A percentile compares a stretch with the other conserved stretches of the same genome.
Evolutionary conservation across 345 rosid genomes (phyloP).

Genomic region (Pseudoturritis turrita): DNA sequence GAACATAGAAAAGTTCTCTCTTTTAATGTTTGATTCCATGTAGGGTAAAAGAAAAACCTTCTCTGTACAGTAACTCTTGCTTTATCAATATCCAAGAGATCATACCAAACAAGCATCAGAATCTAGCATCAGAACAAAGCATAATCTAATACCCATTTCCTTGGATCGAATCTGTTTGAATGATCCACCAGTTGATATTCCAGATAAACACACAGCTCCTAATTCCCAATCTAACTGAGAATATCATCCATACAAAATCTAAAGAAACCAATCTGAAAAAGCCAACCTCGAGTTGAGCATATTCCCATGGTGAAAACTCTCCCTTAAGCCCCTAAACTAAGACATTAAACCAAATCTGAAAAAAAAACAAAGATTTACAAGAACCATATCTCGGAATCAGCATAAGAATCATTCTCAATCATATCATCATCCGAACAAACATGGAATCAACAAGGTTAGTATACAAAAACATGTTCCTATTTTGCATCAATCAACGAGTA

Average conservation of each 20-base stretch:
- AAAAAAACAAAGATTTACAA: conserved; percentile 13
- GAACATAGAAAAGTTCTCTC: background rate
- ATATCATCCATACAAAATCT: background rate
- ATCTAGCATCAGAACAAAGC: background rate
- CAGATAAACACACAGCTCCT: background rate
- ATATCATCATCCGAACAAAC: background rate
- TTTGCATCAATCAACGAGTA: conserved; percentile 29
- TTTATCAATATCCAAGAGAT: conserved; percentile 3
- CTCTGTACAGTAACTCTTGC: conserved; percentile 7
- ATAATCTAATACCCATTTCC: conserved; percentile 20
- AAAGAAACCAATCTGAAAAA: too few species aligned
- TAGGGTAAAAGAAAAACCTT: background rate
- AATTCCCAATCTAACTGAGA: background rate
- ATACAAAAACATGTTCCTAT: background rate
- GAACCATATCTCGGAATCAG: background rate
- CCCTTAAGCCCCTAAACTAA: background rate
- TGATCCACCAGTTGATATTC: conserved; percentile 18
- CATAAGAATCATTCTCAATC: conserved; percentile 15
- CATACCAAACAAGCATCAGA: conserved; percentile 24
- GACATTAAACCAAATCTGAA: background rate
- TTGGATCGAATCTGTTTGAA: conserved; percentile 15
- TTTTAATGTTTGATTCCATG: conserved; percentile 11
- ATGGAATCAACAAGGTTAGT: background rate
- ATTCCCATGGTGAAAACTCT: too few species aligned
- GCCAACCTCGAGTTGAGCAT: too few species aligned